Conservation (phyloP, 257 asterid genomes). For the Nyctanthes arbortristis region DNA sequence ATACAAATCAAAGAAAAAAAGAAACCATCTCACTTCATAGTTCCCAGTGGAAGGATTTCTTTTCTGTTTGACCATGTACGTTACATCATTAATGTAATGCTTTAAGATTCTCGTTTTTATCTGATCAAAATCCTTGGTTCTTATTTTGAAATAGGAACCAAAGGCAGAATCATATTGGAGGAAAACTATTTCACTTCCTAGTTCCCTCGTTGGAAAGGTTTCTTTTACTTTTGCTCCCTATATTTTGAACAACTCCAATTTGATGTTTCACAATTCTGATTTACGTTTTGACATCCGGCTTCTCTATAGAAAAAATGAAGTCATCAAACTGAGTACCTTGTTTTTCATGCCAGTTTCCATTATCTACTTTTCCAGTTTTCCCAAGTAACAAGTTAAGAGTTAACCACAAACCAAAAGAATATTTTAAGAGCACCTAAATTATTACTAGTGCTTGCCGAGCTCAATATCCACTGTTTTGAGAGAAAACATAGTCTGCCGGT, state of each 20-base stretch:
- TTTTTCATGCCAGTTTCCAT: background rate
- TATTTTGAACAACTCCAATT: slow-evolving; percentile 6
- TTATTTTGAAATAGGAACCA: slow-evolving; percentile 10
- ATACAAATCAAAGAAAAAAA: too few species aligned
- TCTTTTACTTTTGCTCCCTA: slow-evolving; percentile 1
- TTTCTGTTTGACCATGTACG: too few species aligned
- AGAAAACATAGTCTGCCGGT: slow-evolving; percentile 3
- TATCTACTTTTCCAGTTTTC: background rate
- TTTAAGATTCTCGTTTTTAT: too few species aligned
- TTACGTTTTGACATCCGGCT: background rate
- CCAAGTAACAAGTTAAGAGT: slow-evolving; percentile 6
- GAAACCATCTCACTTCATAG: too few species aligned
- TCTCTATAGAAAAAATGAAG: background rate
- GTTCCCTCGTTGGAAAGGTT: background rate
- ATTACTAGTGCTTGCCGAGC: slow-evolving; percentile 12
- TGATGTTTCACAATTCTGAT: background rate
- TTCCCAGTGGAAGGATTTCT: too few species aligned
- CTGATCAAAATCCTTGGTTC: background rate
- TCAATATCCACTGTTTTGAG: background rate
- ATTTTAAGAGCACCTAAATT: background rate
- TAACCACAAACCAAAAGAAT: background rate
- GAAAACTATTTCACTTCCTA: background rate
- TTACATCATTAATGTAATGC: too few species aligned
- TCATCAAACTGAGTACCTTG: background rate
- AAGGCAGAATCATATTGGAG: background rate